Conservation (phyloP, 2,329 filamentous ascomycete genomes). For the Exophiala calicioides region DNA sequence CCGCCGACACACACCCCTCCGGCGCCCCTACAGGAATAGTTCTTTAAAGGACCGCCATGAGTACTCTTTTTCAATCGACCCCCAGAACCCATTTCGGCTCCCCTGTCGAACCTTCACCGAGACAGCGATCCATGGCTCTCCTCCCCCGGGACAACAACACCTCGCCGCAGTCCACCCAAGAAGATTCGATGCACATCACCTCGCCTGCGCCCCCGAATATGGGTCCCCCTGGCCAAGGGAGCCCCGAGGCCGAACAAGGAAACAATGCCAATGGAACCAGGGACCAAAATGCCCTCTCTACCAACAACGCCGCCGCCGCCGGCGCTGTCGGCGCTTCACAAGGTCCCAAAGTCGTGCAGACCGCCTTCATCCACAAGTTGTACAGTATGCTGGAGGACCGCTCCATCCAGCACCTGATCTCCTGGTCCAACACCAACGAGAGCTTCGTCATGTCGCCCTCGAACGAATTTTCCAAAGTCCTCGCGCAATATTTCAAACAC, state of each 20-base stretch:
- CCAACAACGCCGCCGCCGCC: conserved; percentile 21
- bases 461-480: conserved; percentile 94
- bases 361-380: conserved; percentile 97
- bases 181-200: conserved; percentile 59
- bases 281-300: conserved; percentile 28
- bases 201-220: conserved; percentile 49
- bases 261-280: conserved; percentile 35
- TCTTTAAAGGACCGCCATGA: conserved; percentile 29
- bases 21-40: conserved; percentile 8
- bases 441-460: conserved; percentile 99
- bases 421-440: conserved; percentile 89
- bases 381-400: conserved; percentile 99
- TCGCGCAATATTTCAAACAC: conserved; percentile 98
- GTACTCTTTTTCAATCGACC: conserved; percentile 29
- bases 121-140: conserved; percentile 27
- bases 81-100: conserved; percentile 30
- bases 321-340: conserved; percentile 63
- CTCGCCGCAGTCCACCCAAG: conserved; percentile 35
- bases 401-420: conserved; percentile 90
- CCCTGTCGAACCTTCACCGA: conserved; percentile 22
- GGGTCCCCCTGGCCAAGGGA: conserved; percentile 48
- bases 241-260: conserved; percentile 50
- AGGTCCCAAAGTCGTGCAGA: conserved; percentile 96
- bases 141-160: conserved; percentile 26
- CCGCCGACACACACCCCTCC: conserved; percentile 14